These are phyloP conservation scores for Fagopyrum homotropicum DNA, from an alignment of 148 eudicot species.

Conservation along the genomic window DNA sequence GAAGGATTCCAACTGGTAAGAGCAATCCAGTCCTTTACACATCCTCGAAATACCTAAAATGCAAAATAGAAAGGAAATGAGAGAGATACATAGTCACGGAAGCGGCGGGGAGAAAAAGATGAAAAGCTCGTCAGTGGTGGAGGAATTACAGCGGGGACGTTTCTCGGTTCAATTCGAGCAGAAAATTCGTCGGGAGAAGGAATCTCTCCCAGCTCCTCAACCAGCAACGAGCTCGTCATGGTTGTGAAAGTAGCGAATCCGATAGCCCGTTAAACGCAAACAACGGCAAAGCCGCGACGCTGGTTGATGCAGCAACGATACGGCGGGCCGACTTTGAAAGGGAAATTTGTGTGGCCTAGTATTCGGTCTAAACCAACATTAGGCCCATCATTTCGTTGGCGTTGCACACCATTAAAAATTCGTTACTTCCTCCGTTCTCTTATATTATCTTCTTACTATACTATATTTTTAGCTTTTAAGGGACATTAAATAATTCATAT, in stretches of 20 bases:
- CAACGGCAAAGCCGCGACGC: not conserved
- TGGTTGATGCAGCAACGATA: not conserved
- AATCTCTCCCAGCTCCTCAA: conserved; percentile 27
- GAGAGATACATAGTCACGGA: not conserved
- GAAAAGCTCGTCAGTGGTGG: not conserved
- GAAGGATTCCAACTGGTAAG: conserved; percentile 55
- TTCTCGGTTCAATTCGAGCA: conserved; percentile 48
- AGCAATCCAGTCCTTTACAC: conserved; percentile 70
- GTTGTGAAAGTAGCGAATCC: not conserved
- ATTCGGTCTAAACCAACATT: no score
- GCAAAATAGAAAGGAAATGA: not conserved
- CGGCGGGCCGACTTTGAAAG: not conserved
- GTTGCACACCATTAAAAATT: no score
- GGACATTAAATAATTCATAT: no score
- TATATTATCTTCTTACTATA: no score
- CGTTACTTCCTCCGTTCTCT: no score
- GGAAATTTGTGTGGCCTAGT: no score
- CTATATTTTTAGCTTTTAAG: no score
- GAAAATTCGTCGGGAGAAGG: conserved; percentile 47
- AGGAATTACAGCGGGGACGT: conserved; percentile 54
- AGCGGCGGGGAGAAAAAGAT: not conserved
- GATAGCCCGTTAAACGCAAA: not conserved
- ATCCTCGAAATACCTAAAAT: conserved; percentile 58
- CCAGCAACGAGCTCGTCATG: conserved; percentile 30
- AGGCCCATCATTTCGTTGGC: no score